Percentiles rank a stretch among this genome's conserved stretches.
Conservation (phyloP, 257 asterid species). For the Ilex aquifolium region DNA sequence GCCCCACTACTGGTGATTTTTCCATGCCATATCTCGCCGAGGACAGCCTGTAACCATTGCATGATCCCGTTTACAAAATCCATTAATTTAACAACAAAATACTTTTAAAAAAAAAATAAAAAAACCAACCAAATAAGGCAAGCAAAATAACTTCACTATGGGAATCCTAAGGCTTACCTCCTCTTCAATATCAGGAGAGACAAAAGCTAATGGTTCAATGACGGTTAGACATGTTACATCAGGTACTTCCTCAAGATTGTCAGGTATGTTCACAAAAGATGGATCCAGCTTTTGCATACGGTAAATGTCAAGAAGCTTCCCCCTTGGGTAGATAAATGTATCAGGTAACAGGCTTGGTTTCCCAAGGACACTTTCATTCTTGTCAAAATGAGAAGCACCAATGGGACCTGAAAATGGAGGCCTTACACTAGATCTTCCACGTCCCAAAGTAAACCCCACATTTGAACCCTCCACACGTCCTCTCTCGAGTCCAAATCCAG, state of each 20-base stretch:
- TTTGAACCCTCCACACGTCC: constrained; percentile 71
- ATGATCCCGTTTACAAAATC: not conserved
- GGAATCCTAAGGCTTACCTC: constrained; percentile 43
- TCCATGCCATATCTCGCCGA: constrained; percentile 72
- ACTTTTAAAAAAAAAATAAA: not conserved
- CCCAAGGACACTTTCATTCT: constrained; percentile 43
- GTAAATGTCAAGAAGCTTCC: constrained; percentile 84
- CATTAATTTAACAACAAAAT: not conserved
- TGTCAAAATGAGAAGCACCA: constrained; percentile 44
- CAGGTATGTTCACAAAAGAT: constrained; percentile 40
- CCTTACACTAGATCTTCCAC: constrained; percentile 65
- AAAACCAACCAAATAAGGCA: not conserved
- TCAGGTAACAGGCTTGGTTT: constrained; percentile 26
- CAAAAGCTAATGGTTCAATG: constrained; percentile 80
- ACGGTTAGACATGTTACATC: constrained; percentile 43
- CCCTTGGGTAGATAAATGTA: constrained; percentile 73
- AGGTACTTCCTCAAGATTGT: constrained; percentile 63
- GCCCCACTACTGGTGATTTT: constrained; percentile 65
- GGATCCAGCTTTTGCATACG: constrained; percentile 63
- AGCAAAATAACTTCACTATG: not conserved
- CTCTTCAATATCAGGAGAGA: constrained; percentile 76
- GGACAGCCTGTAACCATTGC: constrained; percentile 37
- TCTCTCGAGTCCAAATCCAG: constrained; percentile 88
- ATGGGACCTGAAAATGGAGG: constrained; percentile 47
- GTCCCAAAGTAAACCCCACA: constrained; percentile 83